These are phyloP conservation scores for Xylaria bambusicola DNA, from an alignment of 495 filamentous ascomycete species.

Conservation along the genomic window DNA sequence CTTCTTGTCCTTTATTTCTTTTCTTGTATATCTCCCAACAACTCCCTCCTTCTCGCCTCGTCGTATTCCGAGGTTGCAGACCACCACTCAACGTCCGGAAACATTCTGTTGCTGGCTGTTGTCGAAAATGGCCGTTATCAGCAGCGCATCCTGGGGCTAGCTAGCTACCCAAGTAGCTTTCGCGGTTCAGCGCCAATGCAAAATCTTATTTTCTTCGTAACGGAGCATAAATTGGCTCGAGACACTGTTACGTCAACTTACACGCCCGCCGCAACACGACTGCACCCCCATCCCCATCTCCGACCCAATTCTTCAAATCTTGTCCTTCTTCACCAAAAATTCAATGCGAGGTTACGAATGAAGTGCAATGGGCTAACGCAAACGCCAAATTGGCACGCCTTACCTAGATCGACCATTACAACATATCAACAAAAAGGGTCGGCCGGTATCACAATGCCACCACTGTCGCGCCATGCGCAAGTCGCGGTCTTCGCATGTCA, in stretches of 20 bases:
- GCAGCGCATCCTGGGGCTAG: too few relatives aligned
- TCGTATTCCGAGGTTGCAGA: not conserved
- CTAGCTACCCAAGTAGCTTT: too few relatives aligned
- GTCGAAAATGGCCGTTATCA: conserved; percentile 6
- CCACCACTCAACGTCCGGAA: not conserved
- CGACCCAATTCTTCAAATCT: not conserved
- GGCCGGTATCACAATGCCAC: conserved; percentile 96
- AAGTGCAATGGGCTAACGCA: not conserved
- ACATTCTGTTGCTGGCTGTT: not conserved
- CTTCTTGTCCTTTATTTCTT: not conserved
- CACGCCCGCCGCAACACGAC: too few relatives aligned
- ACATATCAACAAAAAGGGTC: conserved; percentile 98
- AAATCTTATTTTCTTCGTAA: too few relatives aligned
- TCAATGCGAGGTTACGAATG: too few relatives aligned
- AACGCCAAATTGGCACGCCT: not conserved
- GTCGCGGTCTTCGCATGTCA: conserved; percentile 91
- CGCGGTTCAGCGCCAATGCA: too few relatives aligned
- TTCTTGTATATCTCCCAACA: conserved; percentile 11
- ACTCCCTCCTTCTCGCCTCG: conserved; percentile 26
- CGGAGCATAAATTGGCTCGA: too few relatives aligned
- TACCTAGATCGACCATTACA: conserved; percentile 80
- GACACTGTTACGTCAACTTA: not conserved
- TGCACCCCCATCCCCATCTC: not conserved
- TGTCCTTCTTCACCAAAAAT: not conserved
- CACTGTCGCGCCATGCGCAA: conserved; percentile 98